Conservation (phyloP, 108 stramenopile species). For the Chaetoceros muelleri region DNA sequence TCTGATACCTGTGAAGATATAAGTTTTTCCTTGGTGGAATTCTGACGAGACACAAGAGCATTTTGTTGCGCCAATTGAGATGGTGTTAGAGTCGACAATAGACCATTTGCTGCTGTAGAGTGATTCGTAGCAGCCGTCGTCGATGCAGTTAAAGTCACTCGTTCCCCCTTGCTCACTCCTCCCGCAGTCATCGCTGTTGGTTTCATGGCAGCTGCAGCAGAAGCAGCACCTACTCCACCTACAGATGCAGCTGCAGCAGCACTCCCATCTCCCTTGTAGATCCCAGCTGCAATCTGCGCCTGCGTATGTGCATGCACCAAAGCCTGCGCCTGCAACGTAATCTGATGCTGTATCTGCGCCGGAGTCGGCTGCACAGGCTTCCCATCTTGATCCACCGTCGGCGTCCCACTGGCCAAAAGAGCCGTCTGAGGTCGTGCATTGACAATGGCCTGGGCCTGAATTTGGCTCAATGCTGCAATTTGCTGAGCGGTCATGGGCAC, state of each 20-base stretch:
- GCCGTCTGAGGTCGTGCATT: constrained; percentile 58
- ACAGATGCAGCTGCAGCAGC: constrained; percentile 6
- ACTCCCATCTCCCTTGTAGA: constrained; percentile 45
- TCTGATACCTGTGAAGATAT: constrained; percentile 2
- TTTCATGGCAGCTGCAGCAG: constrained; percentile 12
- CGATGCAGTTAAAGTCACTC: constrained; percentile 4
- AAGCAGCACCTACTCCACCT: constrained; percentile 4
- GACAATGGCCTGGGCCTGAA: constrained; percentile 82
- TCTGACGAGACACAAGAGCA: constrained; percentile 3
- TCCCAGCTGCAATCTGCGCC: constrained; percentile 72
- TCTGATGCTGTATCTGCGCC: constrained; percentile 69
- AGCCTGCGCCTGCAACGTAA: constrained; percentile 68
- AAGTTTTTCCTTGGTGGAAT: neutral
- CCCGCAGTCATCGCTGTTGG: constrained; percentile 4
- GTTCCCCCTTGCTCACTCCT: too few relatives aligned
- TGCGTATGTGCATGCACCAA: constrained; percentile 77
- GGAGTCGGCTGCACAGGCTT: constrained; percentile 36
- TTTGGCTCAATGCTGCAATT: constrained; percentile 59
- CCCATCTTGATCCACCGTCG: constrained; percentile 8
- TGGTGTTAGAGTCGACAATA: constrained; percentile 3
- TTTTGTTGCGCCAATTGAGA: constrained; percentile 9
- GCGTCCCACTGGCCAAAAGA: constrained; percentile 9
- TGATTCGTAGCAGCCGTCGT: constrained; percentile 1
- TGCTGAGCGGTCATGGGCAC: constrained; percentile 57
- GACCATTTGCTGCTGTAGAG: neutral